A percentile compares a stretch with the other conserved stretches of the same genome.
Conservation (phyloP, 768 basidiomycete species). For the Trametes coccinea region DNA sequence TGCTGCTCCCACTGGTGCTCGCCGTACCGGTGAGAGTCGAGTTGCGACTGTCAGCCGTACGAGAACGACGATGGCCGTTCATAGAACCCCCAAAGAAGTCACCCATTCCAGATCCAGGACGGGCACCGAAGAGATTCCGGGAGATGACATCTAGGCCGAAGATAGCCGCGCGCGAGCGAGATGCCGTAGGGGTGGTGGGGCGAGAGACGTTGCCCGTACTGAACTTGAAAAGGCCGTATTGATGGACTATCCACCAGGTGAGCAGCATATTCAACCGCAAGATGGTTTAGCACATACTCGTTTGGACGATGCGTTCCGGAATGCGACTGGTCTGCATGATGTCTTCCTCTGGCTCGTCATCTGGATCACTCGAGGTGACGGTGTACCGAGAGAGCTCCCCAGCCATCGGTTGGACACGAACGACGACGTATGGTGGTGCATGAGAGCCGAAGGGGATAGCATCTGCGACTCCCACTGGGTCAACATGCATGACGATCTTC, state of each 20-base stretch:
- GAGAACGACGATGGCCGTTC: constrained; percentile 64
- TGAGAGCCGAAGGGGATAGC: constrained; percentile 73
- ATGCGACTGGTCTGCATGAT: constrained; percentile 78
- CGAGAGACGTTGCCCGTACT: constrained; percentile 71
- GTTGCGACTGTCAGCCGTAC: constrained; percentile 67
- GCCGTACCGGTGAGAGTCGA: constrained; percentile 74
- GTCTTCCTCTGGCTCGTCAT: constrained; percentile 77
- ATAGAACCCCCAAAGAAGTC: constrained; percentile 79
- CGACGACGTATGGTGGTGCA: constrained; percentile 73
- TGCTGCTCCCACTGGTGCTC: constrained; percentile 63
- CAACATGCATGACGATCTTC: constrained; percentile 87
- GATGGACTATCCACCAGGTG: constrained; percentile 58
- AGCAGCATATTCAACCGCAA: neutral
- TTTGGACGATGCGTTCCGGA: constrained; percentile 75
- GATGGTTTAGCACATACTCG: constrained; percentile 49
- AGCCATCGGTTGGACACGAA: constrained; percentile 80
- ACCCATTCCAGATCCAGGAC: constrained; percentile 65
- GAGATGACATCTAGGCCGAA: constrained; percentile 90
- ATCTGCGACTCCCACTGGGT: constrained; percentile 72
- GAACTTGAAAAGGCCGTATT: constrained; percentile 88
- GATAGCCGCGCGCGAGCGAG: constrained; percentile 72
- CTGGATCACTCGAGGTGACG: constrained; percentile 72
- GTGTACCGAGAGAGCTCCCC: constrained; percentile 81
- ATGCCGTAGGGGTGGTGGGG: constrained; percentile 85
- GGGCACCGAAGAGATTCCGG: constrained; percentile 78